Conservation (phyloP, 2,329 filamentous ascomycete genomes). For the Penicillium olsonii region DNA sequence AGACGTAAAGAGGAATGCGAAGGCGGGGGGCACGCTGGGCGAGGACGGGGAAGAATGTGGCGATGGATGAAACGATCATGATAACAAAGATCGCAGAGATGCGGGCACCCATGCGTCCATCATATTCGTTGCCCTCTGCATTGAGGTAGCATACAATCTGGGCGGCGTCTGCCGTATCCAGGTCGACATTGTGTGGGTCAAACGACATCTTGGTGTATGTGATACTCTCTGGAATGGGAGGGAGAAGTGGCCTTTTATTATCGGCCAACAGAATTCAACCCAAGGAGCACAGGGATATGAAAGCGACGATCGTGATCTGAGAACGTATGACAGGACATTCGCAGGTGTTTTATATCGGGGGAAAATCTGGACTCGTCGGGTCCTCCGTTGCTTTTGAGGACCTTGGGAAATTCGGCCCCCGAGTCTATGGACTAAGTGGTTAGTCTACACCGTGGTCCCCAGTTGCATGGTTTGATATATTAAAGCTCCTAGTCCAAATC, state of each 20-base stretch:
- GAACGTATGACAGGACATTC: background rate
- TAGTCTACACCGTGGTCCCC: background rate
- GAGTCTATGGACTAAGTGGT: background rate
- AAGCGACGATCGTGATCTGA: background rate
- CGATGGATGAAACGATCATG: constrained; percentile 41
- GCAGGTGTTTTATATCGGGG: constrained; percentile 9
- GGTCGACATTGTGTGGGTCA: constrained; percentile 48
- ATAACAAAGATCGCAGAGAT: constrained; percentile 50
- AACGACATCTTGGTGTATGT: constrained; percentile 22
- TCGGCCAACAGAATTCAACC: background rate
- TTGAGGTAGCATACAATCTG: constrained; percentile 56
- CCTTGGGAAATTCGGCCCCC: constrained; percentile 18
- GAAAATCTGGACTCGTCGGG: constrained; percentile 4
- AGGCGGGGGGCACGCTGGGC: constrained; percentile 42
- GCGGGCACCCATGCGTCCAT: constrained; percentile 50
- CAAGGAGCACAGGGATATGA: background rate
- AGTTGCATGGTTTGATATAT: background rate
- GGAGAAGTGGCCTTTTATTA: background rate
- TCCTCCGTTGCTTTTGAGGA: constrained; percentile 17
- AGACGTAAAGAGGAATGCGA: constrained; percentile 45
- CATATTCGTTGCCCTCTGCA: constrained; percentile 53
- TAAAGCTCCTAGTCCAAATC: background rate
- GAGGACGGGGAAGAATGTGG: constrained; percentile 51
- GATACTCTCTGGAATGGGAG: background rate
- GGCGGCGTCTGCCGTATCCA: constrained; percentile 44